These are phyloP conservation scores for Holtermanniella nyarrowii DNA, from an alignment of 768 basidiomycete genomes.

Conservation along the genomic window DNA sequence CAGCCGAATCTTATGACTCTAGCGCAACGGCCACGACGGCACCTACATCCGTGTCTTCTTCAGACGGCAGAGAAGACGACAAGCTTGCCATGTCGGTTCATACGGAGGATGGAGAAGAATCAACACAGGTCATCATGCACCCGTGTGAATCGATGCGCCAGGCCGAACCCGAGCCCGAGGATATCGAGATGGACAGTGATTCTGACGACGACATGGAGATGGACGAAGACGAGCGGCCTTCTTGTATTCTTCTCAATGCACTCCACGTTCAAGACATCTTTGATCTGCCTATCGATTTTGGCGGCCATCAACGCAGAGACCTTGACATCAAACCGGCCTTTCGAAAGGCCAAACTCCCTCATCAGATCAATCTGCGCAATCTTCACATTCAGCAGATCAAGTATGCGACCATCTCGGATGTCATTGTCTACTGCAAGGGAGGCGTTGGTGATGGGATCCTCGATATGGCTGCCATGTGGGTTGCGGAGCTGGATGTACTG, in stretches of 20 bases:
- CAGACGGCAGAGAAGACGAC: background rate
- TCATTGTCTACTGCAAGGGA: constrained; percentile 33
- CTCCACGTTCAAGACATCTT: constrained; percentile 32
- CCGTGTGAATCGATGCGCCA: constrained; percentile 27
- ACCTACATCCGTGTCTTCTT: background rate
- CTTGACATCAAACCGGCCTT: constrained; percentile 10
- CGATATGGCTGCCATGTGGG: constrained; percentile 31
- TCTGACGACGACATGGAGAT: constrained; percentile 4
- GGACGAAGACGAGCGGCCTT: constrained; percentile 16
- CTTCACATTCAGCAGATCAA: constrained; percentile 41
- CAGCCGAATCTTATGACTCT: background rate
- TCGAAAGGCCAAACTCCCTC: constrained; percentile 24
- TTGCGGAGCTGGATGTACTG: background rate
- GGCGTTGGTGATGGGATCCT: constrained; percentile 28
- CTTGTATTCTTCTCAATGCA: constrained; percentile 26
- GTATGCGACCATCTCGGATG: constrained; percentile 41
- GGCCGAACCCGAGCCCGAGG: background rate
- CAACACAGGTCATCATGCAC: constrained; percentile 30
- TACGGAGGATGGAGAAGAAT: constrained; percentile 1
- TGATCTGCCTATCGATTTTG: constrained; percentile 11
- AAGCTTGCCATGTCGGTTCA: background rate
- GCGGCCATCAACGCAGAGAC: background rate
- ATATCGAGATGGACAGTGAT: constrained; percentile 4
- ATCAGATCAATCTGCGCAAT: constrained; percentile 36
- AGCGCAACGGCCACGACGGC: background rate